These are phyloP conservation scores for Arabis alpina DNA, from an alignment of 345 rosid genomes.

Conservation along the genomic window DNA sequence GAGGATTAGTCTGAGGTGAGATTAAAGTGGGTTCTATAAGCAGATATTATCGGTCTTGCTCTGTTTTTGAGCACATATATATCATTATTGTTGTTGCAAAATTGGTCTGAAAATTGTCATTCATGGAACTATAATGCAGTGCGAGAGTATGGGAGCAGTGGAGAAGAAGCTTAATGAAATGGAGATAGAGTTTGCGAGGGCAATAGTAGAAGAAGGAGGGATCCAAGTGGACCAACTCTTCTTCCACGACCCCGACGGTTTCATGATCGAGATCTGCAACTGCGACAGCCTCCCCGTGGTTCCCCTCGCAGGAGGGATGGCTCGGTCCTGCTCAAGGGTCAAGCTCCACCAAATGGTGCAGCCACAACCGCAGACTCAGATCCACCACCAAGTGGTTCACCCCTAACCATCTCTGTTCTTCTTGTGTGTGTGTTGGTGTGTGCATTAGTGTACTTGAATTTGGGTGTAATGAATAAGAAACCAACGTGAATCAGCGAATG, in stretches of 20 bases:
- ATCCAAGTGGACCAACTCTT: constrained; percentile 74
- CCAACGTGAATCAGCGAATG: constrained; percentile 25
- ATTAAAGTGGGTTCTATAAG: no score
- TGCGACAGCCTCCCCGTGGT: constrained; percentile 71
- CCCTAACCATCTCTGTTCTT: constrained; percentile 18
- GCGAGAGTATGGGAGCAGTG: constrained; percentile 69
- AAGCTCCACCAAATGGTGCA: constrained; percentile 39
- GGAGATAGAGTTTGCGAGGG: constrained; percentile 55
- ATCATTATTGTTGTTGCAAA: neutral
- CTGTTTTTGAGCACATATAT: constrained; percentile 29
- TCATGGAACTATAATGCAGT: constrained; percentile 42
- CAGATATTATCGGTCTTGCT: neutral
- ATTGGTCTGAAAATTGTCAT: neutral
- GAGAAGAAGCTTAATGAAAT: constrained; percentile 70
- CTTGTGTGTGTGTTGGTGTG: neutral
- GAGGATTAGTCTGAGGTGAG: neutral
- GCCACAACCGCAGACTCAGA: constrained; percentile 33
- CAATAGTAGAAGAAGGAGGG: constrained; percentile 71
- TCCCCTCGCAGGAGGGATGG: constrained; percentile 54
- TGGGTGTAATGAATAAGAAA: constrained; percentile 30
- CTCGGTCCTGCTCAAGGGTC: constrained; percentile 48
- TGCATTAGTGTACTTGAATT: constrained; percentile 18
- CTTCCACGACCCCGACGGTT: constrained; percentile 84
- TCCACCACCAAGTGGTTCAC: constrained; percentile 35
- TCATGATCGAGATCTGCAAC: constrained; percentile 84